These are phyloP conservation scores for Allium sativum DNA, from an alignment of 106 monocot species.

Conservation along the genomic window DNA sequence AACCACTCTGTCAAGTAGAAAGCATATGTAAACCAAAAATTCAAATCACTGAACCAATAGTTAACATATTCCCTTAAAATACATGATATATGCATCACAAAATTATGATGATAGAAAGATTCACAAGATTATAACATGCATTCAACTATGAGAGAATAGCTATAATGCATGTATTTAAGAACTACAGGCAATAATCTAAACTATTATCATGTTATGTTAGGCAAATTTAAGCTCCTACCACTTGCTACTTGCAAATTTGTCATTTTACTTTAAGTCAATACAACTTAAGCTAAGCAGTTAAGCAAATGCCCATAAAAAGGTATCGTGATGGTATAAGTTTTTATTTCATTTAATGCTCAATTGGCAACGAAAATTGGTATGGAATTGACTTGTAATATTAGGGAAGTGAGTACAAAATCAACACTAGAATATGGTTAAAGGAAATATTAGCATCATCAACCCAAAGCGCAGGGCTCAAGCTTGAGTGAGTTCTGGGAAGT, in stretches of 20 bases:
- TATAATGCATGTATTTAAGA: background rate
- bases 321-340: background rate
- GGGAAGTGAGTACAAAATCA: too few relatives aligned
- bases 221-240: too few relatives aligned
- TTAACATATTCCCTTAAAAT: background rate
- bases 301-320: background rate
- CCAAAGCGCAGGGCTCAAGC: too few relatives aligned
- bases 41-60: constrained; percentile 1
- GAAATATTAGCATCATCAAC: too few relatives aligned
- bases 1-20: constrained; percentile 26
- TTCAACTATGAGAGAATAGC: background rate
- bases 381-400: too few relatives aligned
- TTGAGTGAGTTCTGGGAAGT: too few relatives aligned
- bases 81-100: background rate
- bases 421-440: too few relatives aligned
- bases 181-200: background rate
- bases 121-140: background rate
- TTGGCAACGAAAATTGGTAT: background rate
- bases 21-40: background rate
- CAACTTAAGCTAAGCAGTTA: background rate
- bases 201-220: background rate
- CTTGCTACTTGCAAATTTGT: too few relatives aligned
- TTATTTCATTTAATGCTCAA: too few relatives aligned
- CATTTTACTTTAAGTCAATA: too few relatives aligned
- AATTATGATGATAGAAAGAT: background rate